Evolutionary conservation across 2,329 filamentous ascomycete genomes (phyloP).

Genomic region (Colletotrichum sp.): DNA sequence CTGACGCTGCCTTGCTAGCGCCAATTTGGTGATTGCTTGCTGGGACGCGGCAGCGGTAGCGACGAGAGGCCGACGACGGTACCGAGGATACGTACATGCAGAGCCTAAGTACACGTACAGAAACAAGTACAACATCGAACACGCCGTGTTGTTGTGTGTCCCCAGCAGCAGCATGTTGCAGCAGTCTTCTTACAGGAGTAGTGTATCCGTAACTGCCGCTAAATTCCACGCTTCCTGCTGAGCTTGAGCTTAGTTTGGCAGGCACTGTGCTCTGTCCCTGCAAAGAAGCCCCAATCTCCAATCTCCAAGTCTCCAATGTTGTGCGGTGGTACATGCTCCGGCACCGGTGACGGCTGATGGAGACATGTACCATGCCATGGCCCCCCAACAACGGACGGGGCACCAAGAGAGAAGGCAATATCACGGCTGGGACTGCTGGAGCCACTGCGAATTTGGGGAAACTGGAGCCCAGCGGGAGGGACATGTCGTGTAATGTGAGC

Average conservation of each 20-base stretch:
- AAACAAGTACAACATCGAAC: background rate
- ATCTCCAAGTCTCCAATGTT: background rate
- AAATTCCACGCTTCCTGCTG: background rate
- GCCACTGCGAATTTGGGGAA: background rate
- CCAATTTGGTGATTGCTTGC: background rate
- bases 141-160: background rate
- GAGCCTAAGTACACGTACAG: background rate
- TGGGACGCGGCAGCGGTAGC: background rate
- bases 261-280: background rate
- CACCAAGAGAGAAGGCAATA: background rate
- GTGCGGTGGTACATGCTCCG: background rate
- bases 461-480: background rate
- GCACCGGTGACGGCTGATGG: background rate
- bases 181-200: background rate
- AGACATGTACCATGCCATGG: background rate
- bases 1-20: background rate
- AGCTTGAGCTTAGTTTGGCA: background rate
- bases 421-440: background rate
- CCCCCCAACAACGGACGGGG: background rate
- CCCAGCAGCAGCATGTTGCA: background rate
- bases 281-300: background rate
- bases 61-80: background rate
- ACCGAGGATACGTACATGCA: background rate
- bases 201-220: constrained; percentile 7
- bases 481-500: background rate